Evolutionary conservation across 2,329 filamentous ascomycete genomes (phyloP), one percentile per base, ranked within the genome.

Genomic region (Myotisia sp.): DNA sequence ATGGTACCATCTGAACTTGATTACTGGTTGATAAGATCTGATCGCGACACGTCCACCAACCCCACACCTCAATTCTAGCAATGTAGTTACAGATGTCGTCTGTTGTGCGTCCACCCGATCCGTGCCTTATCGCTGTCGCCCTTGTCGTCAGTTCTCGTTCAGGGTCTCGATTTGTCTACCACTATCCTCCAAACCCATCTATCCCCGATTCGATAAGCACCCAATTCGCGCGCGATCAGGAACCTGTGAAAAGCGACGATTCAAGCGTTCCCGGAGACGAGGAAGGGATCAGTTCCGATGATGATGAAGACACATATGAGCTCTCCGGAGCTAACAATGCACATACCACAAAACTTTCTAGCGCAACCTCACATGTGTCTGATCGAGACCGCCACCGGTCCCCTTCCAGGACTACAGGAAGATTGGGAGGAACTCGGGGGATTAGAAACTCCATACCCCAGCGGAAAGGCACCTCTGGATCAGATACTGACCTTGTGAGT

Each of bases 151-250:
- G 79, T 44, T 81, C 79, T 21, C 74, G 79, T 44, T 79, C 82
- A 46, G 83, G 84, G 10, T 80, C 84, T 18, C 74, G 76, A 43
- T 79, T 90, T 47, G 79, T 90, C 47, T 92, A 86, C 56, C 82
- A 92, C 56, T 90, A 90, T 50, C 84, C 84, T n/a, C 69, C 76
- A 46, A 58, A 62, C 48, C 55, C 65, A 43, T 56, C 62, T 37
- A 53, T 53, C 21, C 44, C 57, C 24, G 50, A 56, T 37, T 47
- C 54, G 21, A 50, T 50, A 22, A 48, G 48, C 37, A 54, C 50
- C 40, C 14, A 22, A 3, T 16, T 14, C 22, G 27, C 12, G 12
- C 32, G 16, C 12, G 7, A 24, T 4, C 21, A 20, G 6, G 13
- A 26, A 3, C 19, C 24, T 12, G 41, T 47, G 19, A 52, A 46